Evolutionary conservation across 2,329 filamentous ascomycete genomes (phyloP).

Genomic region (Scorias spongiosa): DNA sequence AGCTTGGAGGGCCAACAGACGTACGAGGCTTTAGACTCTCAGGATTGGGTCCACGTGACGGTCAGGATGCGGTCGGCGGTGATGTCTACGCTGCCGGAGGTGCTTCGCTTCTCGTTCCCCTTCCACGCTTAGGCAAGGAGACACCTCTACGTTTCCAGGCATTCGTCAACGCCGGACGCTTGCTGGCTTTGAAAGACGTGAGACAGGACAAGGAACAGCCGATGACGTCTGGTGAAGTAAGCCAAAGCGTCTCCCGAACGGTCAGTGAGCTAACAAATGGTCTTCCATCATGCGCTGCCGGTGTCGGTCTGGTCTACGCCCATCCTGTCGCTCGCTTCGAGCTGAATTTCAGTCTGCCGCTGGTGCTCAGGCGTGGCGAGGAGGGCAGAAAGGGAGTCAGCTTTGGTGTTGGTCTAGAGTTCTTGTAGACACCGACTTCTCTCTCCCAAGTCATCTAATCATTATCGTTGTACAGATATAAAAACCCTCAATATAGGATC

Average conservation of each 20-base stretch:
- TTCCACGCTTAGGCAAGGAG: conserved; percentile 68
- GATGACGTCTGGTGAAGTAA: conserved; percentile 37
- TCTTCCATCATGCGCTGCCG: conserved; percentile 71
- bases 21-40: conserved; percentile 85
- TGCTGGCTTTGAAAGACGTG: conserved; percentile 55
- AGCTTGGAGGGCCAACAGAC: conserved; percentile 85
- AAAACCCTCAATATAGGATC: too few species aligned
- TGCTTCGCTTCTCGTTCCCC: conserved; percentile 68
- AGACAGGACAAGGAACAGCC: conserved; percentile 24
- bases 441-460: too few species aligned
- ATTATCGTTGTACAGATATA: too few species aligned
- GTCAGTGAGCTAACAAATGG: conserved; percentile 57
- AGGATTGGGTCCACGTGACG: conserved; percentile 78
- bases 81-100: conserved; percentile 85
- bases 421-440: conserved; percentile 45
- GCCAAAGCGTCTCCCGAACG: conserved; percentile 43
- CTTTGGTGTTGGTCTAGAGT: conserved; percentile 92
- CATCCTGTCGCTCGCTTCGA: conserved; percentile 89
- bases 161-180: conserved; percentile 78
- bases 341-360: conserved; percentile 81
- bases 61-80: conserved; percentile 71
- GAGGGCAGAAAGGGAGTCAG: conserved; percentile 81
- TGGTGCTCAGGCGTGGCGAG: conserved; percentile 70
- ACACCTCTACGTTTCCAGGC: conserved; percentile 76
- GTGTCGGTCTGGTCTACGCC: conserved; percentile 83